A percentile compares a stretch with the other conserved stretches of the same genome.
Evolutionary conservation across 1,284 basidiomycete genomes (phyloP).

Genomic region (Papiliotrema laurentii): DNA sequence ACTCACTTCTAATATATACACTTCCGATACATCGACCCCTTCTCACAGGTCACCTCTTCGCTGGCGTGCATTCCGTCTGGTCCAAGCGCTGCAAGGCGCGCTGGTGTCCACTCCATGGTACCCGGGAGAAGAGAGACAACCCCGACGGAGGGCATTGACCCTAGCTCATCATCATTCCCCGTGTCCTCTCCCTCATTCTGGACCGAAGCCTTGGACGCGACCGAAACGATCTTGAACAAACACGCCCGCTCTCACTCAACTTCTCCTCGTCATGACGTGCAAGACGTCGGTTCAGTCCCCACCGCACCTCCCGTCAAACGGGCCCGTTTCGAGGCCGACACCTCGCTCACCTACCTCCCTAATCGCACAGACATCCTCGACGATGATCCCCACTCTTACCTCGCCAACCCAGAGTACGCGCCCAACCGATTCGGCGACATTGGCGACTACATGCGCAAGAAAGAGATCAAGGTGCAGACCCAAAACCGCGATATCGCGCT

Average conservation of each 20-base stretch:
- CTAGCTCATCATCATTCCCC: constrained; percentile 28
- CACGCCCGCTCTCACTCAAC: constrained; percentile 6
- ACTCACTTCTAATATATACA: no score
- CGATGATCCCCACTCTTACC: constrained; percentile 30
- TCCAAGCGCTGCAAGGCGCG: no score
- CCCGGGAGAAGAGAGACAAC: no score
- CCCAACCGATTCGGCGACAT: constrained; percentile 75
- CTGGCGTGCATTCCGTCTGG: no score
- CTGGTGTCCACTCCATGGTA: no score
- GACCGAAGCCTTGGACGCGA: constrained; percentile 22
- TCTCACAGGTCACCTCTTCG: no score
- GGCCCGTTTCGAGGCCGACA: constrained; percentile 2
- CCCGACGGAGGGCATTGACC: no score
- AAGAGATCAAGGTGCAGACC: constrained; percentile 82
- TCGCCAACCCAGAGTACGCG: constrained; percentile 57
- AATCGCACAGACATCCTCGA: constrained; percentile 19
- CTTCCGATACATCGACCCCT: no score
- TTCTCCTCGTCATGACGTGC: not conserved
- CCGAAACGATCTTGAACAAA: not conserved
- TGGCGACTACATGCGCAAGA: constrained; percentile 82
- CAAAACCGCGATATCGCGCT: constrained; percentile 65
- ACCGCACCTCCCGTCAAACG: not conserved
- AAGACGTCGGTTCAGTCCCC: not conserved
- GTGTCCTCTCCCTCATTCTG: constrained; percentile 35
- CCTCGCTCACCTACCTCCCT: constrained; percentile 29